These are phyloP conservation scores for Austroboletus olivaceoglutinosus DNA, from an alignment of 1,284 basidiomycete genomes.

Conservation along the genomic window DNA sequence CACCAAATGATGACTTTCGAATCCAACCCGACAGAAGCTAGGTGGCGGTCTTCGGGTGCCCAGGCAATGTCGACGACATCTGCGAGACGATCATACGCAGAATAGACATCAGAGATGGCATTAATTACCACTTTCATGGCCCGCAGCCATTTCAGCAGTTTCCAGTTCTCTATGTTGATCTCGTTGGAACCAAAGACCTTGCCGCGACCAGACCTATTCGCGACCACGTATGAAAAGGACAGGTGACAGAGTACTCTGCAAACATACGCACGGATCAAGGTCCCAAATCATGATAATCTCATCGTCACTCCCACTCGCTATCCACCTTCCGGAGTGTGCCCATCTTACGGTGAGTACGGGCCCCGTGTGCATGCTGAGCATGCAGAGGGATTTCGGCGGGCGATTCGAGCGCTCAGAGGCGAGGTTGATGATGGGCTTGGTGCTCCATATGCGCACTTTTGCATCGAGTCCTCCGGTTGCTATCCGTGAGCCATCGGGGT, in stretches of 20 bases:
- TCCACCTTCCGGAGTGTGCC: constrained; percentile 91
- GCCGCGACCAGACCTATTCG: constrained; percentile 67
- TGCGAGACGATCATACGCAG: constrained; percentile 30
- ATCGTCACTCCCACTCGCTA: constrained; percentile 97
- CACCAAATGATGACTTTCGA: constrained; percentile 93
- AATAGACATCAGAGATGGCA: constrained; percentile 3
- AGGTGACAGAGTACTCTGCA: not conserved
- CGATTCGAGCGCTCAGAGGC: constrained; percentile 71
- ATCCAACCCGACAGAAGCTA: constrained; percentile 94
- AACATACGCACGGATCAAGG: constrained; percentile 78
- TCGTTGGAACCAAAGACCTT: constrained; percentile 92
- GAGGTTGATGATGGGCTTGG: constrained; percentile 82
- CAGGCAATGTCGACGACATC: constrained; percentile 97
- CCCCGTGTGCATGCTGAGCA: constrained; percentile 91
- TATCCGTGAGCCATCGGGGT: constrained; percentile 93
- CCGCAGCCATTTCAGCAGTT: constrained; percentile 85
- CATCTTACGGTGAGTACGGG: constrained; percentile 94
- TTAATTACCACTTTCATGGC: constrained; percentile 82
- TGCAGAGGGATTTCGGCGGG: constrained; percentile 86
- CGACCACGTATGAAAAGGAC: not conserved
- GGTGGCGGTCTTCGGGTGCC: constrained; percentile 86
- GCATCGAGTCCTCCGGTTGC: constrained; percentile 95
- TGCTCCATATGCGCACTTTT: constrained; percentile 97
- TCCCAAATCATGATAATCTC: constrained; percentile 97
- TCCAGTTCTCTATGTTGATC: constrained; percentile 97